Conservation (phyloP, 352 stramenopile genomes). For the Pythium guiyangense region DNA sequence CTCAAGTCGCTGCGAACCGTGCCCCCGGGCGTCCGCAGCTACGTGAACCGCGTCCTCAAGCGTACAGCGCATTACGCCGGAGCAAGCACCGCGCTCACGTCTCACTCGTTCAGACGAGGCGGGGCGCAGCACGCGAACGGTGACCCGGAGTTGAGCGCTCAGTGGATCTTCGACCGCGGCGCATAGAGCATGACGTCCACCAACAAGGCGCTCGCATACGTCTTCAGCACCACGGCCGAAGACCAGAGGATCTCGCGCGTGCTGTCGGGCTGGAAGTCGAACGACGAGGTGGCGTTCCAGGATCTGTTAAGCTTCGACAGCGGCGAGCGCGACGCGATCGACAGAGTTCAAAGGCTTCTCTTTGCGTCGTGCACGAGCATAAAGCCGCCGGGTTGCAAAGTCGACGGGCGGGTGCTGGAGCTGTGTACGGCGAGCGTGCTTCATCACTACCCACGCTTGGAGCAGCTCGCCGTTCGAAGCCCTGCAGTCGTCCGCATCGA, state of each 20-base stretch:
- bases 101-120: constrained; percentile 22
- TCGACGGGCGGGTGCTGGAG: constrained; percentile 2
- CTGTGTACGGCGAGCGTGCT: neutral
- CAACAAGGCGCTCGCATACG: constrained; percentile 21
- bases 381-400: neutral
- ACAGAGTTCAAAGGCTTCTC: too few species aligned
- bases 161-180: constrained; percentile 29
- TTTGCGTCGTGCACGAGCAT: too few species aligned
- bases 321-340: neutral
- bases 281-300: too few species aligned
- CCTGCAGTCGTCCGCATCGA: neutral
- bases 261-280: neutral
- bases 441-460: neutral
- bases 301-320: neutral
- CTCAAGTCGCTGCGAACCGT: neutral
- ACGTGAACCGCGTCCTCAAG: constrained; percentile 4
- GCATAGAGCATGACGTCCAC: constrained; percentile 23
- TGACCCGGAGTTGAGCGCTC: constrained; percentile 5
- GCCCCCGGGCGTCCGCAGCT: neutral
- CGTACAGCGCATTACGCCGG: neutral
- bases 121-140: constrained; percentile 18
- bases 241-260: neutral
- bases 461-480: neutral
- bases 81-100: constrained; percentile 11
- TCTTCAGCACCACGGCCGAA: constrained; percentile 3